These are phyloP conservation scores for Cyberlindnera amylophila DNA, from an alignment of 805 yeast genomes.

Conservation along the genomic window DNA sequence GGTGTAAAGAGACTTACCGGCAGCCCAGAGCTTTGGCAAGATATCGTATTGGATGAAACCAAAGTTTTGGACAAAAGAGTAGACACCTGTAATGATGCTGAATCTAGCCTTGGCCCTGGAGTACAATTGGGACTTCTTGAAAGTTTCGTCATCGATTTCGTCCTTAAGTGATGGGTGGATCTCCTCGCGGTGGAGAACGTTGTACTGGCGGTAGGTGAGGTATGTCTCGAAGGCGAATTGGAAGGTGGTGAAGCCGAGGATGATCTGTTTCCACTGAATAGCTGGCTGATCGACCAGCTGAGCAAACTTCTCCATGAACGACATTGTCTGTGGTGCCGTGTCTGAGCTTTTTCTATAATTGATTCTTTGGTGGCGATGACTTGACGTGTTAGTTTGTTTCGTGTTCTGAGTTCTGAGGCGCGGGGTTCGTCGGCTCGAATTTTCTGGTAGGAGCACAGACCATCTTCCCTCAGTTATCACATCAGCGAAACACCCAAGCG, in stretches of 20 bases:
- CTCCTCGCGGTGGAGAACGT: constrained; percentile 48
- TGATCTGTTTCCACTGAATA: constrained; percentile 76
- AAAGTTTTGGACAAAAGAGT: constrained; percentile 51
- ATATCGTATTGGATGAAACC: constrained; percentile 56
- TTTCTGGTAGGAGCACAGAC: no score
- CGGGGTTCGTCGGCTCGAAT: no score
- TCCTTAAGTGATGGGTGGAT: constrained; percentile 69
- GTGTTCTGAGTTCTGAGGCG: no score
- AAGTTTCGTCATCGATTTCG: constrained; percentile 69
- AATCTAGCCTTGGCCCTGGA: constrained; percentile 75
- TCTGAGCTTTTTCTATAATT: no score
- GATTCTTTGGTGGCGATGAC: no score
- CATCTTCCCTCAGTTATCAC: no score
- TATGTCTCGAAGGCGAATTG: constrained; percentile 74
- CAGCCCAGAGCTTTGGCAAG: constrained; percentile 60
- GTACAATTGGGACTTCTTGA: constrained; percentile 72
- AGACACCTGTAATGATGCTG: constrained; percentile 50
- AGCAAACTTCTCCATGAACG: constrained; percentile 38
- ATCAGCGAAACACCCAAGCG: no score
- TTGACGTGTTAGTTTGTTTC: no score
- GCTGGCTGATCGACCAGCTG: constrained; percentile 58
- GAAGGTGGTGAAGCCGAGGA: constrained; percentile 70
- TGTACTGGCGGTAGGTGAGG: constrained; percentile 73
- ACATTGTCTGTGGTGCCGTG: constrained; percentile 18
- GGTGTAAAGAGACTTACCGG: constrained; percentile 38